Percentiles rank a stretch among this genome's conserved stretches.
phyloP scores from a whole-genome alignment of 345 rosid genomes.

The Lagerstroemia speciosa region DNA sequence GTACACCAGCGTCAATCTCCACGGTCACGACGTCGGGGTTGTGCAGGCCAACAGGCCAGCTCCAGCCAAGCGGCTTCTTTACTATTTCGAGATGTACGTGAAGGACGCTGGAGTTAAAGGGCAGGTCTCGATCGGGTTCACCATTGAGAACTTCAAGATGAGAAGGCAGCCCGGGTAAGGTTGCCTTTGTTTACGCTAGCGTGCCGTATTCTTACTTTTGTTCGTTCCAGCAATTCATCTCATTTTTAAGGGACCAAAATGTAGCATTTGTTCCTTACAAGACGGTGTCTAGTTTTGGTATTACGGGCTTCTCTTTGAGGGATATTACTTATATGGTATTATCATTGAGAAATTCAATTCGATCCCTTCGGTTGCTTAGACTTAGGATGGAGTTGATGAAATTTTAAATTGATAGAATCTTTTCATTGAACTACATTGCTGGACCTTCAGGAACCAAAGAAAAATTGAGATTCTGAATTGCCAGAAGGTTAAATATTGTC shows the following conservation, averaged over 20 bases:
- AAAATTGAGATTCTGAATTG: no score
- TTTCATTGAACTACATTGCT: background rate
- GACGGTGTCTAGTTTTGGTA: background rate
- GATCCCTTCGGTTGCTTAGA: background rate
- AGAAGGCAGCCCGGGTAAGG: constrained; percentile 83
- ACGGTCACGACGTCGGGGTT: constrained; percentile 84
- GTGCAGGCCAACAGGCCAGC: constrained; percentile 81
- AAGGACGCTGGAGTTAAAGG: constrained; percentile 71
- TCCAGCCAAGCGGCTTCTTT: constrained; percentile 57
- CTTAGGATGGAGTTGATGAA: background rate
- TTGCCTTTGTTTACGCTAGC: background rate
- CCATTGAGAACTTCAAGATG: constrained; percentile 68
- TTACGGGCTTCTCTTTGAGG: background rate
- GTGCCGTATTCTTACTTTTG: background rate
- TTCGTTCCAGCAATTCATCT: background rate
- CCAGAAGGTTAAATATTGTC: background rate
- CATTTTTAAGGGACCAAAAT: background rate
- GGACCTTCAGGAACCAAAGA: background rate
- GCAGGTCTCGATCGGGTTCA: constrained; percentile 78
- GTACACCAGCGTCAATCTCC: constrained; percentile 49
- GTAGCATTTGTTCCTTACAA: background rate
- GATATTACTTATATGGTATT: background rate
- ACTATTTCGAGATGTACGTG: constrained; percentile 89
- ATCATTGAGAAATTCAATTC: background rate
- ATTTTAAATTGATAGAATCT: background rate